A percentile compares a stretch with the other conserved stretches of the same genome.
Evolutionary conservation across 306 rosid species (phyloP).

Genomic region (Elaeagnus macrophylla): DNA sequence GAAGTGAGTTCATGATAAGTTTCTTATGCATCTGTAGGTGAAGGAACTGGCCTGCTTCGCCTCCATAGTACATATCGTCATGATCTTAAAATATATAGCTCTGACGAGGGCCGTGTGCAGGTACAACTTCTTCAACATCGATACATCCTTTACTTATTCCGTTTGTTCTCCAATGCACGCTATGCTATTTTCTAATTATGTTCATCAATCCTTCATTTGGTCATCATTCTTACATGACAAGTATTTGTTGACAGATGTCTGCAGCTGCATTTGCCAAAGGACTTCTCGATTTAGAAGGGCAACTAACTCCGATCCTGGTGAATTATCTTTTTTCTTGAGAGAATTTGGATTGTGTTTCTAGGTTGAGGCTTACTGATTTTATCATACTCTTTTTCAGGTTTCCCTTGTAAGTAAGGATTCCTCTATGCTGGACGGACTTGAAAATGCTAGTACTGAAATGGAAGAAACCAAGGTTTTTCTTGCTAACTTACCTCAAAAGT

Average conservation of each 20-base stretch:
- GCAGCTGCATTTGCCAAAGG: conserved; percentile 99
- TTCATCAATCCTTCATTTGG: conserved; percentile 11
- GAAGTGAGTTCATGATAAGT: too few relatives aligned
- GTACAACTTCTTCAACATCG: conserved; percentile 24
- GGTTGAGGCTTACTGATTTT: conserved; percentile 28
- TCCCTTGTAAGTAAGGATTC: conserved; percentile 98
- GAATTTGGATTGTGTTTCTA: conserved; percentile 16
- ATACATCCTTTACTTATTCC: conserved; percentile 1
- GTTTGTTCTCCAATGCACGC: conserved; percentile 6
- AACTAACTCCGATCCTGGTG: conserved; percentile 93
- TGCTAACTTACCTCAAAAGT: neutral
- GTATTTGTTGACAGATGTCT: conserved; percentile 72
- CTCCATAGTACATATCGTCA: conserved; percentile 98
- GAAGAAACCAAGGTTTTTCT: conserved; percentile 72
- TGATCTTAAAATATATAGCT: conserved; percentile 94
- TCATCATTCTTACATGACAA: conserved; percentile 16
- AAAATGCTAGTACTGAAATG: conserved; percentile 91
- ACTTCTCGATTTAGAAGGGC: conserved; percentile 96
- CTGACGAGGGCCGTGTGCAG: conserved; percentile 99
- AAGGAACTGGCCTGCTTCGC: conserved; percentile 96
- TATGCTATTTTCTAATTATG: neutral
- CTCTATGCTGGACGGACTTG: conserved; percentile 99
- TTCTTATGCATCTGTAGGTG: conserved; percentile 54
- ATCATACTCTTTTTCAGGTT: conserved; percentile 45
- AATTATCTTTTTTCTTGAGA: conserved; percentile 23